Percentiles rank a stretch among this genome's conserved stretches.
These are phyloP conservation scores for Lichtheimia ramosa DNA, from an alignment of 371 early-diverging fungal genomes.

Conservation along the genomic window DNA sequence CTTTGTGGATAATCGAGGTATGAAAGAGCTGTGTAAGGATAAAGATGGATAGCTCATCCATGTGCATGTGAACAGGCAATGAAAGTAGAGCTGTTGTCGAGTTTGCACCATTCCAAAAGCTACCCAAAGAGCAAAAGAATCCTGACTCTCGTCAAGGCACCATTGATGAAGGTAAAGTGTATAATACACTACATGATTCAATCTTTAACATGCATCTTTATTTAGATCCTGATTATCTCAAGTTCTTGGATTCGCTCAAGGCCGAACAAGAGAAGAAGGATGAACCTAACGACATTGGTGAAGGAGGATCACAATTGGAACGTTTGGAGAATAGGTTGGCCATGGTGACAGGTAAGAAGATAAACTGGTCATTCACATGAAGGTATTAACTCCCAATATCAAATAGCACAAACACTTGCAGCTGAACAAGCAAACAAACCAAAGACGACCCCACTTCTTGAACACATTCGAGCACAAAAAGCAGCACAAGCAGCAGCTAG, in stretches of 20 bases:
- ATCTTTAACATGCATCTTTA: background rate
- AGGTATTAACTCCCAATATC: too few relatives aligned
- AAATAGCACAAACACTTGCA: constrained; percentile 40
- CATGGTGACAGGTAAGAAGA: constrained; percentile 39
- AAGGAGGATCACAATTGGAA: constrained; percentile 48
- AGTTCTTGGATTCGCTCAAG: constrained; percentile 71
- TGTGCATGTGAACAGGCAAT: constrained; percentile 41
- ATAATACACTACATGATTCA: background rate
- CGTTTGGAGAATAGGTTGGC: constrained; percentile 54
- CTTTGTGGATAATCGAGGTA: constrained; percentile 73
- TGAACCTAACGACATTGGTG: constrained; percentile 31
- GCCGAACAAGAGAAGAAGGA: constrained; percentile 41
- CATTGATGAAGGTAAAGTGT: constrained; percentile 64
- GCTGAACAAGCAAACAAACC: constrained; percentile 51
- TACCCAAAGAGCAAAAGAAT: constrained; percentile 67
- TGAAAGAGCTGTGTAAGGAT: background rate
- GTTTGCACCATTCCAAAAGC: constrained; percentile 78
- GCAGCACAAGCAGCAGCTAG: constrained; percentile 58
- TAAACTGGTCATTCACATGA: background rate
- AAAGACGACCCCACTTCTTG: constrained; percentile 74
- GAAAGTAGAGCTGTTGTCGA: constrained; percentile 78
- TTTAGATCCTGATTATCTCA: constrained; percentile 74
- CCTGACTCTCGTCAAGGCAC: constrained; percentile 74
- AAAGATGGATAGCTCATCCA: background rate
- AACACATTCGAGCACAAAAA: constrained; percentile 78